Evolutionary conservation across 2,329 filamentous ascomycete genomes (phyloP), one percentile per base, ranked within the genome.

Genomic region (Neonectria ditissima): DNA sequence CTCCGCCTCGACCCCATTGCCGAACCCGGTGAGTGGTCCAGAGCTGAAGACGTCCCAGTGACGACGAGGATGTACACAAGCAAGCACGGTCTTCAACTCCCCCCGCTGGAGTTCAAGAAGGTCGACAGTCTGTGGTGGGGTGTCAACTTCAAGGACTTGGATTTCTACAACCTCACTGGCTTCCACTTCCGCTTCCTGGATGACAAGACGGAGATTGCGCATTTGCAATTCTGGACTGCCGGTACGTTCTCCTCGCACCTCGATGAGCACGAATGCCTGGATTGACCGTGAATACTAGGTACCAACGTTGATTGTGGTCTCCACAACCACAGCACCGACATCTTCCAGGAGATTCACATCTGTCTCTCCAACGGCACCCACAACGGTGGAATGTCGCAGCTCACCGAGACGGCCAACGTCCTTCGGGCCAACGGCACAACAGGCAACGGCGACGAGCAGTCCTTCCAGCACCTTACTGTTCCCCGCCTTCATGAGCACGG

Each of bases 221-320:
- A 61, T 6, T 55, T 64, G 20, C 62, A 64, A 13, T 63, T 61
- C 56, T 64, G 62, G 62, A 64, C 62, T 8, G 62, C 62, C 16
- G 57, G 61, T 60, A 55, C 16, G 60, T 44, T 14, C n/a, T 22
- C 10, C 18, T 44, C 9, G 3, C 28, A 9, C 34, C 6, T 8
- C 1, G 14, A 44, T 11, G 18, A 18, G 22, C 9, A 22, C 11
- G n/a, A 13, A 5, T 4, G 11, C 10, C 32, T 50, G 26, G 4
- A 18, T 44, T 34, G 10, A 56, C 45, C n/a, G n/a, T 11, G 14
- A 20, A 6, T 20, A 16, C 4, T 18, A 58, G 43, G 55, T 41
- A 45, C 41, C 18, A 34, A 48, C 11, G 55, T 58, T 37, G 43
- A 58, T 20, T 47, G 41, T 11, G 41, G 55, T 14, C 1, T 50